Conservation (phyloP, 768 basidiomycete species). For the Saitozyma sp. region DNA sequence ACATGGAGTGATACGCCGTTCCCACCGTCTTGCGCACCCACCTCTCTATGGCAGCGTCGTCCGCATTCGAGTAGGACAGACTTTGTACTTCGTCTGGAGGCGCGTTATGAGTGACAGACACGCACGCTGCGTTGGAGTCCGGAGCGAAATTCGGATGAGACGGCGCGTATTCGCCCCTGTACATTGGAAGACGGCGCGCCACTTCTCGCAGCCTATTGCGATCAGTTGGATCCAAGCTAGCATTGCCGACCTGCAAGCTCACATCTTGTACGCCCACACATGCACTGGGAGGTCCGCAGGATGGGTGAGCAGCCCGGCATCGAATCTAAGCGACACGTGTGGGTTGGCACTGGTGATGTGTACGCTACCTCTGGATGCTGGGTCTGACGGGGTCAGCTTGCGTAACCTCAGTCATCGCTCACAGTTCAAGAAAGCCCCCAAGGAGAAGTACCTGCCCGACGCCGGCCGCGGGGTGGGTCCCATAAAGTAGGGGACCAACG, state of each 20-base stretch:
- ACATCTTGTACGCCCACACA: conserved; percentile 22
- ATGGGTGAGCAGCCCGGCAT: conserved; percentile 20
- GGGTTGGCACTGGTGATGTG: conserved; percentile 28
- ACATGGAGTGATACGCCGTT: conserved; percentile 29
- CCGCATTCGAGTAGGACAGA: conserved; percentile 24
- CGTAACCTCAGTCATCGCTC: neutral
- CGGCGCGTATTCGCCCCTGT: conserved; percentile 16
- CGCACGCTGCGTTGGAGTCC: conserved; percentile 9
- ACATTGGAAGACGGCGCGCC: conserved; percentile 23
- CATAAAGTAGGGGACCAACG: conserved; percentile 20
- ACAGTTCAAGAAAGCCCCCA: conserved; percentile 20
- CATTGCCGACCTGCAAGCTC: neutral
- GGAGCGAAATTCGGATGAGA: conserved; percentile 24
- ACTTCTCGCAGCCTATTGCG: conserved; percentile 20
- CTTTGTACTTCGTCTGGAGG: conserved; percentile 3
- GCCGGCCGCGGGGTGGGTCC: conserved; percentile 5
- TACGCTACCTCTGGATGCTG: conserved; percentile 20
- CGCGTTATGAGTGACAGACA: neutral
- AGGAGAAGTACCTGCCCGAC: conserved; percentile 15
- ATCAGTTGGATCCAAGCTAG: no score
- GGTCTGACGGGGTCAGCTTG: conserved; percentile 3
- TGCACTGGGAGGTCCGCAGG: conserved; percentile 25
- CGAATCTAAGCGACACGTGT: conserved; percentile 16
- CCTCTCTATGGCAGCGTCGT: conserved; percentile 26
- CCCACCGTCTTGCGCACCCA: conserved; percentile 22